A percentile compares a stretch with the other conserved stretches of the same genome.
These are phyloP conservation scores for Phytophthora pseudosyringae DNA, from an alignment of 352 stramenopile genomes.

Conservation along the genomic window DNA sequence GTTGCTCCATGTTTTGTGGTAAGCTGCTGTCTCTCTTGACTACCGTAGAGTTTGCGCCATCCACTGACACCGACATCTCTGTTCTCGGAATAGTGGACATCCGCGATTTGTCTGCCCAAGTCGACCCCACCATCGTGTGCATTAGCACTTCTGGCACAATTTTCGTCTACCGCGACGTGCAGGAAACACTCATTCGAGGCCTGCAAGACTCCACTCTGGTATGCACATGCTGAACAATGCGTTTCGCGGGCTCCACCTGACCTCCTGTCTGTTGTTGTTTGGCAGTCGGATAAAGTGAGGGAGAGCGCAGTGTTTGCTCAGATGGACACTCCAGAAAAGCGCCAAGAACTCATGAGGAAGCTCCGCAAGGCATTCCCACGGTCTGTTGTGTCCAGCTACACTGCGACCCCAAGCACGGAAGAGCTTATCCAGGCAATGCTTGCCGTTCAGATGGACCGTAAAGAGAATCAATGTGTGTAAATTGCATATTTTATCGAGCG, in stretches of 20 bases:
- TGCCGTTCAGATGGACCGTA: constrained; percentile 21
- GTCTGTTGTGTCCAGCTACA: not conserved
- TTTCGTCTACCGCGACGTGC: constrained; percentile 64
- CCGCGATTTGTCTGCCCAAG: constrained; percentile 30
- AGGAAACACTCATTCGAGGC: constrained; percentile 50
- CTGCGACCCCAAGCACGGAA: constrained; percentile 15
- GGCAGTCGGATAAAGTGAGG: constrained; percentile 46
- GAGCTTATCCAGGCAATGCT: constrained; percentile 41
- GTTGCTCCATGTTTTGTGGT: constrained; percentile 74
- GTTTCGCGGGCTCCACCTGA: not conserved
- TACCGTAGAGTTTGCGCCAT: not conserved
- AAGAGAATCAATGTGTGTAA: constrained; percentile 29
- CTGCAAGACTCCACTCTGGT: constrained; percentile 56
- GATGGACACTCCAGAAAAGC: constrained; percentile 55
- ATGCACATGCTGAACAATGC: not conserved
- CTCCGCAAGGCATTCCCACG: constrained; percentile 34
- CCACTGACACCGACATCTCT: not conserved
- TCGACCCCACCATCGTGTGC: constrained; percentile 55
- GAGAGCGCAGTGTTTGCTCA: constrained; percentile 40
- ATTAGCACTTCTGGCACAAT: constrained; percentile 74
- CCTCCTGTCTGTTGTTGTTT: not conserved
- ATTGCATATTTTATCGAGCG: constrained; percentile 40
- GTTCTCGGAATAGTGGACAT: constrained; percentile 37
- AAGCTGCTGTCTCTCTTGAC: constrained; percentile 13
- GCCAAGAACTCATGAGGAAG: constrained; percentile 45